Evolutionary conservation across 2,329 filamentous ascomycete species (phyloP), one percentile per base, ranked within the genome.

Genomic region (Nannizziopsis barbatae): DNA sequence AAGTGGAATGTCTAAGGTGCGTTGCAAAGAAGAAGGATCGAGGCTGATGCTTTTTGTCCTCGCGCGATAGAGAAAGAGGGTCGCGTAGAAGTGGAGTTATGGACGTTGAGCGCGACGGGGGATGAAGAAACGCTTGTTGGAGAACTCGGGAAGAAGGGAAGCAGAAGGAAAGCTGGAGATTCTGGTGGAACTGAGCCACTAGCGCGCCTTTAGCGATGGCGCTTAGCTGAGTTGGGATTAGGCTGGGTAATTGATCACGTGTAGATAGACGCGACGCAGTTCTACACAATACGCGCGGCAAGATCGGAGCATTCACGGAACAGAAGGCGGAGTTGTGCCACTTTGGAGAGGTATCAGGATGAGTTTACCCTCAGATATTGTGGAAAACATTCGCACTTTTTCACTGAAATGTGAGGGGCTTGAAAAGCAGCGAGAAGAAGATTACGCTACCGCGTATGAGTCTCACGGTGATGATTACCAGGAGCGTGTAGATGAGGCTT

Each of bases 401-500:
- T 57, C 57, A 15, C 52, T 64, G 41, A 62, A 60, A 40, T 64
- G 65, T 41, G 58, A 57, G 42, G 59, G 60, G 36, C 58, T 60
- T 17, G 65, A 69, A 52, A 55, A 57, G n/a, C 57, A 64, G 47
- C 60, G 62, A 41, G 53, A 53, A 11, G 49, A 58, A 30, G 57
- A 64, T 17, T 58, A 56, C 42, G 52, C 62, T 8, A 61, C 55
- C 40, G 46, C 56, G 22, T 56, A 59, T 14, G 55, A 27, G 22
- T 27, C 22, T 27, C 22, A 58, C 42, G 51, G 65, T 30, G 60
- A 63, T 47, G 55, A 56, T 12, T 68, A 68, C 53, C 60, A 63
- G 17, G 57, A 54, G 37, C 62, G 57, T 22, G 68, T 90, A 39
- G 77, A 86, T 50, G 74, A 76, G 47, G 86, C 84, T 1, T 59